Conservation (phyloP, 176 grass and related monocot species). For the Oryza rufipogon region DNA sequence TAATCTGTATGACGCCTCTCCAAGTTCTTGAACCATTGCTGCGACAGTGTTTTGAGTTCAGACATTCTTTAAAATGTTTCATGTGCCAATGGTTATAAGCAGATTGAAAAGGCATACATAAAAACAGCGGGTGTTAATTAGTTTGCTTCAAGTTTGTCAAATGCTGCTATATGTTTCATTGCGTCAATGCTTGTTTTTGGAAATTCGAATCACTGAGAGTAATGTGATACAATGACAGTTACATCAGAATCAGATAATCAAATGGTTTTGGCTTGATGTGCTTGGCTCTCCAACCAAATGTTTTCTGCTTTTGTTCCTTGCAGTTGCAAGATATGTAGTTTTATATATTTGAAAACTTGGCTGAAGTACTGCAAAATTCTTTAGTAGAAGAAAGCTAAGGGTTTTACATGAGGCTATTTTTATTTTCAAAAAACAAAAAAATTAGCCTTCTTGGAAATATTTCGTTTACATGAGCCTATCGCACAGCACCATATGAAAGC, state of each 20-base stretch:
- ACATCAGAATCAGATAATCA: background rate
- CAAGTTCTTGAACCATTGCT: background rate
- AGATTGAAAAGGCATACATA: background rate
- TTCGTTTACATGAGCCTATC: no score
- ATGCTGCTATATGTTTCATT: background rate
- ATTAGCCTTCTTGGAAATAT: no score
- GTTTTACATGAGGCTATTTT: no score
- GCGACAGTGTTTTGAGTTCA: background rate
- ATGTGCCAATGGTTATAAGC: background rate
- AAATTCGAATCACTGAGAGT: background rate
- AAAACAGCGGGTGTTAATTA: no score
- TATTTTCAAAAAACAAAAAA: no score
- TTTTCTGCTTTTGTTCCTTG: background rate
- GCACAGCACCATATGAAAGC: no score
- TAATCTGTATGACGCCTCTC: background rate
- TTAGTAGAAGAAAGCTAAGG: no score
- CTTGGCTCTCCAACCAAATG: background rate
- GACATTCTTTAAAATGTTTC: background rate
- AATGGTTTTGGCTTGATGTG: background rate
- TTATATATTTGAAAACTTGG: no score
- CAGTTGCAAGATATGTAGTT: no score
- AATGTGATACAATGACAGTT: background rate
- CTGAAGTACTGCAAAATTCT: no score
- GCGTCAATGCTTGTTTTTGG: background rate
- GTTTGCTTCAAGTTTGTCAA: background rate